Evolutionary conservation across 1,139 yeast species (phyloP).

Genomic region (Blastobotrys ciferrii): DNA sequence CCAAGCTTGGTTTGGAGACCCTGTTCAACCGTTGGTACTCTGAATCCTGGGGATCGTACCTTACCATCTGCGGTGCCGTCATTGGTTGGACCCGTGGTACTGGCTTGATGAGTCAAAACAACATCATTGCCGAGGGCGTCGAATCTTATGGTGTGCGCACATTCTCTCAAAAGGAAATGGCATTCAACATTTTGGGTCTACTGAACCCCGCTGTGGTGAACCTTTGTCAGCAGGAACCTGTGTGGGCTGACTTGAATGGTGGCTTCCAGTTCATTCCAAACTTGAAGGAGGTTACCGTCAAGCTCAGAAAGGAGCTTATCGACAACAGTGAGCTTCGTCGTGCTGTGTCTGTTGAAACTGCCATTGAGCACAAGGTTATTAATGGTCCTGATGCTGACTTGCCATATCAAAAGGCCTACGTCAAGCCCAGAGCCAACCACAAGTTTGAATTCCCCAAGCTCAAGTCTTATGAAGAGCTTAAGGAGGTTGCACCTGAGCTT

Average conservation of each 20-base stretch:
- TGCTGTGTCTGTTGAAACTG: slow-evolving; percentile 91
- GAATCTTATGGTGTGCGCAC: slow-evolving; percentile 96
- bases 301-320: slow-evolving; percentile 75
- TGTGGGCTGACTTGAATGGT: slow-evolving; percentile 97
- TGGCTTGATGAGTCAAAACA: slow-evolving; percentile 96
- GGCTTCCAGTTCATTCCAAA: slow-evolving; percentile 92
- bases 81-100: slow-evolving; percentile 99
- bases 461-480: slow-evolving; percentile 73
- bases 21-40: slow-evolving; percentile 98
- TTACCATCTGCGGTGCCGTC: slow-evolving; percentile 95
- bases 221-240: slow-evolving; percentile 89
- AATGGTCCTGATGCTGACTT: slow-evolving; percentile 89
- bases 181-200: slow-evolving; percentile 92
- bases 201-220: slow-evolving; percentile 83
- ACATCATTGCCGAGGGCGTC: slow-evolving; percentile 95
- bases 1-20: slow-evolving; percentile 91
- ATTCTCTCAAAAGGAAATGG: slow-evolving; percentile 98
- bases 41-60: slow-evolving; percentile 92
- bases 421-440: slow-evolving; percentile 93
- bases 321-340: slow-evolving; percentile 91
- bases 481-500: slow-evolving; percentile 62
- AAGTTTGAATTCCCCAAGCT: slow-evolving; percentile 89
- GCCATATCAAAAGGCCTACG: slow-evolving; percentile 69
- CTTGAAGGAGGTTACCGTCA: slow-evolving; percentile 82
- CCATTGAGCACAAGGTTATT: slow-evolving; percentile 88